Conservation (phyloP, 2,329 filamentous ascomycete species). For the Curvularia hawaiiensis region DNA sequence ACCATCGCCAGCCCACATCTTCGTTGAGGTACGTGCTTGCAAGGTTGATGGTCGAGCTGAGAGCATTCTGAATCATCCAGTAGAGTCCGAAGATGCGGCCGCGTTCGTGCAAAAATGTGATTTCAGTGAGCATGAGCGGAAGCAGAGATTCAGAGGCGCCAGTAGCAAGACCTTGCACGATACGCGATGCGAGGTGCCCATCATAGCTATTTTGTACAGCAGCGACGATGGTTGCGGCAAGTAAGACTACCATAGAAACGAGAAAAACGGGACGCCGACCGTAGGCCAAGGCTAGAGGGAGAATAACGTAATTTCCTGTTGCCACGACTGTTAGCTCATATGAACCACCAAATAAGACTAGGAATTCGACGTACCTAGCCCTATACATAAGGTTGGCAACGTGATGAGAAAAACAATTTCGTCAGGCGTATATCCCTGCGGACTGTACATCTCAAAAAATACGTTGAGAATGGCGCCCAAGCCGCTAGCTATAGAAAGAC, state of each 20-base stretch:
- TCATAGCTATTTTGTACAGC: neutral
- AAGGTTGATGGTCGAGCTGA: neutral
- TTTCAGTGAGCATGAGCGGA: neutral
- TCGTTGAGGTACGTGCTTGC: neutral
- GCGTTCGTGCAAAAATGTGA: neutral
- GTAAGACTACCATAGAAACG: neutral
- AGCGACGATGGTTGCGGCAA: neutral
- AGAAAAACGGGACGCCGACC: neutral
- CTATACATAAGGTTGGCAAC: neutral
- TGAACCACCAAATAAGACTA: neutral
- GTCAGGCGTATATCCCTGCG: neutral
- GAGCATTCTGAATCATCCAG: neutral
- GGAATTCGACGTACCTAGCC: neutral
- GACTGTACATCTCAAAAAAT: neutral
- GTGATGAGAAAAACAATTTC: constrained; percentile 1
- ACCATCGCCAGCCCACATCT: neutral
- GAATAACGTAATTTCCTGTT: constrained; percentile 1
- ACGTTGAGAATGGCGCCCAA: neutral
- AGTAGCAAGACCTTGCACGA: neutral
- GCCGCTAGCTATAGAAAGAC: neutral
- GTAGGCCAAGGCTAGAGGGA: neutral
- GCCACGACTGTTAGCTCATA: neutral
- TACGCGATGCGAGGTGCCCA: neutral
- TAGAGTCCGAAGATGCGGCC: neutral
- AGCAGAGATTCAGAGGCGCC: neutral